Percentiles rank a stretch among this genome's conserved stretches.
Evolutionary conservation across 805 yeast genomes (phyloP).

Genomic region (Debaryomyces castellii): DNA sequence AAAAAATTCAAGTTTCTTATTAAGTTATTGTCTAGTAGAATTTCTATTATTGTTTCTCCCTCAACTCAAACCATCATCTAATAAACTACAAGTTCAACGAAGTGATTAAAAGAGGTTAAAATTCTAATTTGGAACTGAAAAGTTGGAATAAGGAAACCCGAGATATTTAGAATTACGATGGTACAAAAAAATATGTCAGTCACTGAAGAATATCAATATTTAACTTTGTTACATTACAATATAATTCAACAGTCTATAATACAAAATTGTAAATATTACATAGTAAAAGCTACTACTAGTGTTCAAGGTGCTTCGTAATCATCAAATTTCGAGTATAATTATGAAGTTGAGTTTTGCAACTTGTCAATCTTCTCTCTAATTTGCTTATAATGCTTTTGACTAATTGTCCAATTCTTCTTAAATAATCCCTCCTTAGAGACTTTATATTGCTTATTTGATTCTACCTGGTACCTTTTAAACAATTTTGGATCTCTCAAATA

Average conservation of each 20-base stretch:
- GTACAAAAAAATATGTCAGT: too few relatives aligned
- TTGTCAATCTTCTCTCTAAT: constrained; percentile 23
- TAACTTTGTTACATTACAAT: background rate
- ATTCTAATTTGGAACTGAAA: background rate
- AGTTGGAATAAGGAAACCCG: background rate
- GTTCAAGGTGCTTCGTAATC: background rate
- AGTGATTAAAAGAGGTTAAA: background rate
- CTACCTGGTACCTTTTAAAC: constrained; percentile 27
- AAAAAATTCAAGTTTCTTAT: background rate
- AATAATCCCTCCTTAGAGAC: constrained; percentile 17
- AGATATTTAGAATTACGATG: too few relatives aligned
- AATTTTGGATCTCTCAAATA: constrained; percentile 28
- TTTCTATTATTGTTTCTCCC: background rate
- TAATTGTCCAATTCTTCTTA: constrained; percentile 31
- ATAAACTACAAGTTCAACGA: background rate
- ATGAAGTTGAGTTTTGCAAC: background rate
- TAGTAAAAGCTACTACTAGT: background rate
- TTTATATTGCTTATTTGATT: constrained; percentile 21
- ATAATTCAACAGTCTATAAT: background rate
- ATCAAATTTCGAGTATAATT: background rate
- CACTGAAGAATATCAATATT: background rate
- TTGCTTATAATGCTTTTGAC: constrained; percentile 23
- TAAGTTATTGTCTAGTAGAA: background rate
- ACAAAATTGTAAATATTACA: background rate
- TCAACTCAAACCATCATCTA: background rate